phyloP scores from a whole-genome alignment of 371 early-diverging fungal genomes.

The Mortierella sp. region DNA sequence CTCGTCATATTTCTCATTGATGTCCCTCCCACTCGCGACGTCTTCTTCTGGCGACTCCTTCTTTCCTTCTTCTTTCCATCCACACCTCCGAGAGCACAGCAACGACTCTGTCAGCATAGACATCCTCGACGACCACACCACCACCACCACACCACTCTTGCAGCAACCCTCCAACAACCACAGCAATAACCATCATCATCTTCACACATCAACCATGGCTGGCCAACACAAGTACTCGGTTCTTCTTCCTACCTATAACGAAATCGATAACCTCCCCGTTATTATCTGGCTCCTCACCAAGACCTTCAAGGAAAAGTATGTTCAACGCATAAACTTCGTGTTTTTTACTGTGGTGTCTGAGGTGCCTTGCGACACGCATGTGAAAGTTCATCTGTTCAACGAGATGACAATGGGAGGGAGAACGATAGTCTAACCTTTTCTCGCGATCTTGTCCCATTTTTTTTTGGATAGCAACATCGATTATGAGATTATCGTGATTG shows the following conservation, averaged over 20 bases:
- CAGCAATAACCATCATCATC: constrained; percentile 16
- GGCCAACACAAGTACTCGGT: constrained; percentile 83
- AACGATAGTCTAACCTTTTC: constrained; percentile 17
- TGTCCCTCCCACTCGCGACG: constrained; percentile 8
- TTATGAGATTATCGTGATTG: constrained; percentile 98
- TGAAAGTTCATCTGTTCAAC: too few species aligned
- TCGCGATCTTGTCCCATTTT: not conserved
- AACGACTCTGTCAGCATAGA: constrained; percentile 53
- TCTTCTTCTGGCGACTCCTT: constrained; percentile 2
- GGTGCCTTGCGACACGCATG: not conserved
- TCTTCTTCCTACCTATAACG: constrained; percentile 99
- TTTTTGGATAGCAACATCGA: constrained; percentile 67
- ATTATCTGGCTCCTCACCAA: constrained; percentile 93
- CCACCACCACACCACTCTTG: constrained; percentile 13
- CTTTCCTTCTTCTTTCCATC: constrained; percentile 7
- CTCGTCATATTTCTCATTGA: not conserved
- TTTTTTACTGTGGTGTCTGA: not conserved
- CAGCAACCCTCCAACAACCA: not conserved
- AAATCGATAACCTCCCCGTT: constrained; percentile 96
- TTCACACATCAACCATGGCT: constrained; percentile 26
- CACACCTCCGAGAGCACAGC: constrained; percentile 1
- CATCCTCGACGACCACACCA: constrained; percentile 42
- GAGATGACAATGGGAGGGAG: constrained; percentile 1
- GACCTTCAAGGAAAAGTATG: constrained; percentile 85
- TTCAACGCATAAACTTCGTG: not conserved